Percentiles rank a stretch among this genome's conserved stretches.
phyloP scores from a whole-genome alignment of 2,329 filamentous ascomycete species.

The Fusarium sp. region DNA sequence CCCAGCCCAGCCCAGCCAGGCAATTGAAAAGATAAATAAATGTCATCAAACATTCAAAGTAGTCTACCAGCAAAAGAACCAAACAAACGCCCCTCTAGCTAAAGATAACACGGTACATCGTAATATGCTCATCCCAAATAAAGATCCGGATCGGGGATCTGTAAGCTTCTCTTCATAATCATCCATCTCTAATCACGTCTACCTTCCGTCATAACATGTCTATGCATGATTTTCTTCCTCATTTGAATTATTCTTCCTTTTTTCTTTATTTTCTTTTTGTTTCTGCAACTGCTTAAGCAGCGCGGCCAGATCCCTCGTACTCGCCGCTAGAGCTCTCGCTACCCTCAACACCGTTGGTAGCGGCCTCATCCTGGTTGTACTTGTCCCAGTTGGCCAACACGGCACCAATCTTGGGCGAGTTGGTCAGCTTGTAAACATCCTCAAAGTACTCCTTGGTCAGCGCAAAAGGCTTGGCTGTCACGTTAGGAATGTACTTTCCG shows the following conservation, averaged over 20 bases:
- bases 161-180: slow-evolving; percentile 44
- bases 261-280: slow-evolving; percentile 15
- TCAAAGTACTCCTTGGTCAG: slow-evolving; percentile 99
- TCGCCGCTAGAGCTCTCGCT: slow-evolving; percentile 57
- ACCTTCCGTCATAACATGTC: slow-evolving; percentile 35
- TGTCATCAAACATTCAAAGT: slow-evolving; percentile 36
- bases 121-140: slow-evolving; percentile 46
- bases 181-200: slow-evolving; percentile 36
- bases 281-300: slow-evolving; percentile 51
- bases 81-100: slow-evolving; percentile 45
- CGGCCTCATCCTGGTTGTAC: slow-evolving; percentile 67
- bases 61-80: slow-evolving; percentile 38
- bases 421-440: slow-evolving; percentile 95
- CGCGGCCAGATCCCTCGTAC: slow-evolving; percentile 58
- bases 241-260: slow-evolving; percentile 28
- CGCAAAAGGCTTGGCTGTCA: slow-evolving; percentile 94
- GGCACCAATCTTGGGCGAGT: slow-evolving; percentile 80
- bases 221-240: slow-evolving; percentile 16
- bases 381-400: slow-evolving; percentile 89
- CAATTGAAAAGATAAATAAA: slow-evolving; percentile 5
- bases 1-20: too few relatives aligned
- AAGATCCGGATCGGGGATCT: slow-evolving; percentile 38
- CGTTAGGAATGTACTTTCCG: slow-evolving; percentile 99
- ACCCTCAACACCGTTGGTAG: slow-evolving; percentile 50
- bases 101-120: slow-evolving; percentile 45